A percentile compares a stretch with the other conserved stretches of the same genome.
Evolutionary conservation across 768 basidiomycete species (phyloP).

Genomic region (Pulveroboletus sp.): DNA sequence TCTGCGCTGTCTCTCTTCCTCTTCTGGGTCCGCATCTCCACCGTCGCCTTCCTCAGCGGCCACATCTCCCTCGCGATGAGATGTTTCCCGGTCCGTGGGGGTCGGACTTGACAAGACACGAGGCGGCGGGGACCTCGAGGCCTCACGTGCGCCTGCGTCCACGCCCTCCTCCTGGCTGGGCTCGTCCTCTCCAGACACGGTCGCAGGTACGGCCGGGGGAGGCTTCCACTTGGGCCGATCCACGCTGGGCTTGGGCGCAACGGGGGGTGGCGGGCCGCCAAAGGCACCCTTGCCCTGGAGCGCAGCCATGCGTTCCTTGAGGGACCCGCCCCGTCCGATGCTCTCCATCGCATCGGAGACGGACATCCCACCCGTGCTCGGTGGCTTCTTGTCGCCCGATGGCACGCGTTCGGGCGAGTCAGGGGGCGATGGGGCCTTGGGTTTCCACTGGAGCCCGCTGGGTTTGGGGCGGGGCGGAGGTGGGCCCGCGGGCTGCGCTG

Average conservation of each 20-base stretch:
- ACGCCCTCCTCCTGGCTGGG: slow-evolving; percentile 30
- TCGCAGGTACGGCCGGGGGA: slow-evolving; percentile 52
- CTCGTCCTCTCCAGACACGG: slow-evolving; percentile 45
- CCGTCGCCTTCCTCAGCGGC: slow-evolving; percentile 20
- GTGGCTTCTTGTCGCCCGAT: slow-evolving; percentile 21
- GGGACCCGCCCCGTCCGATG: slow-evolving; percentile 72
- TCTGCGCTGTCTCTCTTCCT: slow-evolving; percentile 71
- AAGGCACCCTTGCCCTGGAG: slow-evolving; percentile 82
- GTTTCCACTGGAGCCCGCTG: slow-evolving; percentile 68
- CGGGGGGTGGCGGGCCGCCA: slow-evolving; percentile 48
- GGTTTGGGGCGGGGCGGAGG: slow-evolving; percentile 50
- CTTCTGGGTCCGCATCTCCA: slow-evolving; percentile 46
- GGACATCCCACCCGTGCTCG: slow-evolving; percentile 52
- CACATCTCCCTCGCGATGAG: slow-evolving; percentile 28
- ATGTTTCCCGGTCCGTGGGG: slow-evolving; percentile 11
- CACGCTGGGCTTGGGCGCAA: slow-evolving; percentile 45
- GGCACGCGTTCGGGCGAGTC: slow-evolving; percentile 14
- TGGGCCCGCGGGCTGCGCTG: slow-evolving; percentile 31
- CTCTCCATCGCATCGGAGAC: slow-evolving; percentile 86
- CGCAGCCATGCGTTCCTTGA: slow-evolving; percentile 95
- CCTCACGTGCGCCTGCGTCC: slow-evolving; percentile 21
- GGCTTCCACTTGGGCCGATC: slow-evolving; percentile 88
- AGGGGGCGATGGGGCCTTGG: slow-evolving; percentile 47
- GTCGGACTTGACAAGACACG: slow-evolving; percentile 16
- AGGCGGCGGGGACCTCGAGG: slow-evolving; percentile 36